Base-by-base conservation (phyloP, 306 rosid genomes). In the Datisca glomerata region DNA sequence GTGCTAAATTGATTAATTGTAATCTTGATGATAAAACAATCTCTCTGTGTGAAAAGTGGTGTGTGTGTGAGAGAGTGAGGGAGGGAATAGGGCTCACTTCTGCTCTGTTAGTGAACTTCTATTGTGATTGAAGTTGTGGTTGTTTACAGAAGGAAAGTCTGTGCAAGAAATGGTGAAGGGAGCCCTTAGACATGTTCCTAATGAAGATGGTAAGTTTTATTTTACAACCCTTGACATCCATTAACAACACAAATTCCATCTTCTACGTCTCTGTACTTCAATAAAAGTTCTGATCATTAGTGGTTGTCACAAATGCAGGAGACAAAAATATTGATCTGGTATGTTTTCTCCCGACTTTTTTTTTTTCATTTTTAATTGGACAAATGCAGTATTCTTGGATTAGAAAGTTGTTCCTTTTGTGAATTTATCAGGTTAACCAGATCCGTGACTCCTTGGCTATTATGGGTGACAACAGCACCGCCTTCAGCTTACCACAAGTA, bases 401-500 rank as follows among this genome's bases (percentile, higher is more conserved):
- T 52, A 43, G 61, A 48, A 38, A 47, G 23, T 28, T 48, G 45
- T 37, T 44, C 56, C n/a, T n/a, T n/a, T 43, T 54, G 18, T 65
- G 10, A 50, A 60, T 41, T 70, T 52, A 57, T 57, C 74, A 89
- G 98, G 84, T 89, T 47, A 89, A 89, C 69, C 95, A 80, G 69
- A 89, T 89, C 59, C 77, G 98, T 44, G 91, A 89, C 27, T 89
- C 95, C 13, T 67, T 89, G 66, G 95, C 95, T 70, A 52, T 78
- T 20, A 89, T 84, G 98, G 98, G 98, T 49, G 80, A 80, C 65
- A 80, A 84, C 64, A 89, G 86, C 45, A 89, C 98, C 29, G 98
- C 95, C 35, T 89, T 89, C 57, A 80, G 93, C 64, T 66, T 89
- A 61, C 98, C 98, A 7, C 98, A 89, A 71, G 98, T 89, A 80